These are phyloP conservation scores for Xerocomus brunneocitrinus DNA, from an alignment of 768 basidiomycete species.

Conservation along the genomic window DNA sequence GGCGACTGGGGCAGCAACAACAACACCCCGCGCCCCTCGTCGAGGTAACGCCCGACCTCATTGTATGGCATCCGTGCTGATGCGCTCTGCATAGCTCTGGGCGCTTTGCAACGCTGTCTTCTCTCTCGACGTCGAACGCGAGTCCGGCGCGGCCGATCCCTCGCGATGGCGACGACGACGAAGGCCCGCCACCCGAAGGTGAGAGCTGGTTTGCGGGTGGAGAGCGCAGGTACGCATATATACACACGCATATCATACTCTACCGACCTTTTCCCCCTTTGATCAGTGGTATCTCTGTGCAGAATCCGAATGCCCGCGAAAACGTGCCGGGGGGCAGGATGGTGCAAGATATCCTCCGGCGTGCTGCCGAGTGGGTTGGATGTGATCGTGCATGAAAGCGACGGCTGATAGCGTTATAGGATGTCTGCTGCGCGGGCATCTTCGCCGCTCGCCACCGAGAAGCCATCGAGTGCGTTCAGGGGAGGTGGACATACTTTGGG, in stretches of 20 bases:
- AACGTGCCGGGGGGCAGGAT: constrained; percentile 51
- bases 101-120: constrained; percentile 35
- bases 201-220: constrained; percentile 93
- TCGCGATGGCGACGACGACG: constrained; percentile 45
- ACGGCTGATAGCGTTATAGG: constrained; percentile 10
- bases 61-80: constrained; percentile 1
- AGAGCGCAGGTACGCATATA: constrained; percentile 65
- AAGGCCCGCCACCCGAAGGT: constrained; percentile 35
- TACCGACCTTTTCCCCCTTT: background rate
- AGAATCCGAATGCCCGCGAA: constrained; percentile 65
- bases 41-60: constrained; percentile 9
- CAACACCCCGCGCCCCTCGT: constrained; percentile 20
- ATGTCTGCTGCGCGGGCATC: constrained; percentile 17
- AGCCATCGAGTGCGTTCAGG: constrained; percentile 40
- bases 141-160: constrained; percentile 15
- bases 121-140: constrained; percentile 19
- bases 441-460: constrained; percentile 12
- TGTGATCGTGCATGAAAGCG: background rate
- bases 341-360: constrained; percentile 68
- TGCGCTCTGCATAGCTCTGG: constrained; percentile 13
- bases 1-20: constrained; percentile 40
- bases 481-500: constrained; percentile 85
- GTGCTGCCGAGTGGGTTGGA: constrained; percentile 69
- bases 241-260: background rate
- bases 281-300: constrained; percentile 77